Conservation (phyloP, 768 basidiomycete species). For the Xerocomellus dryophilus region DNA sequence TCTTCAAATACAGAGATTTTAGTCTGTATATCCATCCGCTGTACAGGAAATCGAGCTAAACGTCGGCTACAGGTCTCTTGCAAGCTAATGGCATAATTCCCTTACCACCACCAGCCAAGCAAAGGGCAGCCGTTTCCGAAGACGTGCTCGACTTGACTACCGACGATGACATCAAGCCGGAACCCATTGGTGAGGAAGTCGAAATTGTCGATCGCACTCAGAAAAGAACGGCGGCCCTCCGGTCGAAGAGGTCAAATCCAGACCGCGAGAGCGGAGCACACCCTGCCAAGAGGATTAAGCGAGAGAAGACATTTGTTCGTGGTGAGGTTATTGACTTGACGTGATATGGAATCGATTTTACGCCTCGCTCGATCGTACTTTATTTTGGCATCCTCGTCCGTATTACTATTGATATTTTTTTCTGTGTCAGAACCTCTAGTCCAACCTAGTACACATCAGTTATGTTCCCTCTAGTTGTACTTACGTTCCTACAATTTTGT, state of each 20-base stretch:
- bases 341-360: constrained; percentile 9
- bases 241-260: constrained; percentile 3
- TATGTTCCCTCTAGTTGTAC: neutral
- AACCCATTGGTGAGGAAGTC: constrained; percentile 6
- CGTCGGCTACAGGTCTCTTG: constrained; percentile 20
- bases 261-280: neutral
- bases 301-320: constrained; percentile 17
- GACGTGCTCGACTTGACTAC: constrained; percentile 26
- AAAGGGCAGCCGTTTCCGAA: neutral
- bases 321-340: constrained; percentile 33
- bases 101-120: constrained; percentile 2
- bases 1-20: constrained; percentile 31
- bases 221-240: neutral
- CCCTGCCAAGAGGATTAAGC: constrained; percentile 27
- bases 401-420: neutral
- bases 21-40: constrained; percentile 14
- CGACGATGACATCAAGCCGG: constrained; percentile 7
- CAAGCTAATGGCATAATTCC: constrained; percentile 29
- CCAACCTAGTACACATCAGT: neutral
- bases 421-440: neutral
- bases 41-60: neutral
- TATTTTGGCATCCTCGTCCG: neutral
- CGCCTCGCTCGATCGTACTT: neutral
- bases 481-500: neutral
- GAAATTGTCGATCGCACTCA: constrained; percentile 2